Evolutionary conservation across 2,329 filamentous ascomycete species (phyloP).

Genomic region (Stagonosporopsis rhizophila): DNA sequence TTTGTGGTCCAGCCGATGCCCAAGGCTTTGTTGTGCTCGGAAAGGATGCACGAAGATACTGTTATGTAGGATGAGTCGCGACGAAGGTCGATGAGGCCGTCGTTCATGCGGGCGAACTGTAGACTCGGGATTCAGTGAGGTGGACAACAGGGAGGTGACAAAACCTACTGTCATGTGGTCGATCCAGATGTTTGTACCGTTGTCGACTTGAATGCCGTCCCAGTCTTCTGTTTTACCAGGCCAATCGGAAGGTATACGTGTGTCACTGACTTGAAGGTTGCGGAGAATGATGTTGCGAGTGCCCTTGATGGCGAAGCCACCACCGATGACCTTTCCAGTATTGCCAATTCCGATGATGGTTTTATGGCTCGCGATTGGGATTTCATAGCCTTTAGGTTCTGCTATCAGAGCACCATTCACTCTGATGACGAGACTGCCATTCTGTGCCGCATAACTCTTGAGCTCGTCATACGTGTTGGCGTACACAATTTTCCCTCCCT

Average conservation of each 20-base stretch:
- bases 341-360: too few species aligned
- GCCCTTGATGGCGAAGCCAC: constrained; percentile 19
- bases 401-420: constrained; percentile 9
- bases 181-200: constrained; percentile 17
- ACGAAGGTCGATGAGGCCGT: constrained; percentile 17
- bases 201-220: constrained; percentile 17
- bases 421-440: constrained; percentile 12
- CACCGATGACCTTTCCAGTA: constrained; percentile 7
- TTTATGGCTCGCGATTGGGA: too few species aligned
- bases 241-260: constrained; percentile 3
- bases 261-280: constrained; percentile 12
- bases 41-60: constrained; percentile 11
- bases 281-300: constrained; percentile 12
- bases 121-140: neutral
- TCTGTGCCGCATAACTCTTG: constrained; percentile 3
- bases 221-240: constrained; percentile 16
- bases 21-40: constrained; percentile 20
- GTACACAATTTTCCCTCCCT: constrained; percentile 2
- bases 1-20: constrained; percentile 19
- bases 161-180: constrained; percentile 10
- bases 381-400: too few species aligned
- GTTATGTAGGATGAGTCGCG: constrained; percentile 17
- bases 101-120: constrained; percentile 18
- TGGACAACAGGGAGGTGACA: neutral
- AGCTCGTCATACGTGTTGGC: constrained; percentile 13